These are phyloP conservation scores for Podaxis carcinomalis DNA, from an alignment of 768 basidiomycete genomes.

Conservation along the genomic window DNA sequence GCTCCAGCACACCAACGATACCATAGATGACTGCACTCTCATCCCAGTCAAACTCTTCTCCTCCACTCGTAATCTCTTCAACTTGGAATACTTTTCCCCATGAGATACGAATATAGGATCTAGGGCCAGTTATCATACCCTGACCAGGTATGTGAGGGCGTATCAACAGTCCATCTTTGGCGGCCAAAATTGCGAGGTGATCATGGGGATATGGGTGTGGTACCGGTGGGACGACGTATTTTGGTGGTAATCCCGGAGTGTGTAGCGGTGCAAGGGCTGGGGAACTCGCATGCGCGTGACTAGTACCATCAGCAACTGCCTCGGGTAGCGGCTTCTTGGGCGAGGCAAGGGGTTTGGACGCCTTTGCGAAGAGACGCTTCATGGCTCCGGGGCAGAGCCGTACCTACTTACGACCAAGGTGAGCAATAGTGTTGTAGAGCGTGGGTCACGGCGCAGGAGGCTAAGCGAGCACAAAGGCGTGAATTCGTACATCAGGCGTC, in stretches of 20 bases:
- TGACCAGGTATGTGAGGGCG: constrained; percentile 44
- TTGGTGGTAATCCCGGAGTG: constrained; percentile 49
- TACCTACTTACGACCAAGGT: background rate
- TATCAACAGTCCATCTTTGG: constrained; percentile 62
- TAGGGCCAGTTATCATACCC: constrained; percentile 15
- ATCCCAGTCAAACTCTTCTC: constrained; percentile 46
- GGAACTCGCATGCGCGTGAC: background rate
- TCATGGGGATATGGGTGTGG: constrained; percentile 76
- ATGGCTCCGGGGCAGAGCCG: constrained; percentile 17
- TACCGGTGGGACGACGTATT: constrained; percentile 58
- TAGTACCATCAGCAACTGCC: background rate
- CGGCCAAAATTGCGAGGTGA: constrained; percentile 57
- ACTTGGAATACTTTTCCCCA: constrained; percentile 55
- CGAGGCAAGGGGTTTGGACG: constrained; percentile 29
- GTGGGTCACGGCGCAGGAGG: background rate
- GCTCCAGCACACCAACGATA: constrained; percentile 67
- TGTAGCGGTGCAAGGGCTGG: constrained; percentile 4
- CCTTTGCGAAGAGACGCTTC: constrained; percentile 39
- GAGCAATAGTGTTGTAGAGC: background rate
- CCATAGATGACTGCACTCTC: constrained; percentile 64
- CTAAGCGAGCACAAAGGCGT: background rate
- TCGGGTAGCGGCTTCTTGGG: background rate
- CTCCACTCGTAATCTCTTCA: constrained; percentile 41
- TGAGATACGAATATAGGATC: constrained; percentile 34
- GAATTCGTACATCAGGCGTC: background rate